Evolutionary conservation across 2,329 filamentous ascomycete species (phyloP).

Genomic region (Cryphonectria carpinicola): DNA sequence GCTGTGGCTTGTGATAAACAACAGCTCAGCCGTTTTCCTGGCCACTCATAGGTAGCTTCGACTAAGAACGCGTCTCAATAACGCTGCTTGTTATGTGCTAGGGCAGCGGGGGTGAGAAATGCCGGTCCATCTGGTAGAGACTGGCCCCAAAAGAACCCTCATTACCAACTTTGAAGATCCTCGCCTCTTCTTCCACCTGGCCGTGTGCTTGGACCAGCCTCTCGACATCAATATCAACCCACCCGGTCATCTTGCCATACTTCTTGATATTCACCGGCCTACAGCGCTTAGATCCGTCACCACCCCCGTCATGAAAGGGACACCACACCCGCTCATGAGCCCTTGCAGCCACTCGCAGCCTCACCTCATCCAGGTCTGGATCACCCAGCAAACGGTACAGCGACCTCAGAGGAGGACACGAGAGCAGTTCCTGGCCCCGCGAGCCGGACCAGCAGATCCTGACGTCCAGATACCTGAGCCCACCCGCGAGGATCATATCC

Average conservation of each 20-base stretch:
- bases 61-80: background rate
- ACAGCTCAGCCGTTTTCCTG: background rate
- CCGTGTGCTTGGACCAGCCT: slow-evolving; percentile 27
- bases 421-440: slow-evolving; percentile 25
- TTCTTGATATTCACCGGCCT: background rate
- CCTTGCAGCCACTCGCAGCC: slow-evolving; percentile 42
- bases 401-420: slow-evolving; percentile 31
- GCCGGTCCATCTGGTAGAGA: background rate
- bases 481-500: slow-evolving; percentile 36
- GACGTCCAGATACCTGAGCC: slow-evolving; percentile 33
- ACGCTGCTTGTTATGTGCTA: background rate
- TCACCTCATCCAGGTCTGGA: slow-evolving; percentile 47
- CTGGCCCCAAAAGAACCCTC: background rate
- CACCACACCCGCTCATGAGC: slow-evolving; percentile 47
- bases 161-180: slow-evolving; percentile 18
- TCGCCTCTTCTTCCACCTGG: slow-evolving; percentile 11
- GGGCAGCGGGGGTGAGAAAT: background rate
- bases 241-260: slow-evolving; percentile 11
- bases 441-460: background rate
- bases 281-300: background rate
- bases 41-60: background rate
- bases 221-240: slow-evolving; percentile 36
- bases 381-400: slow-evolving; percentile 49
- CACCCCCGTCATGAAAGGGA: slow-evolving; percentile 41
- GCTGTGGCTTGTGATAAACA: background rate